Conservation (phyloP, 495 filamentous ascomycete species). For the Trichoderma parareesei region DNA sequence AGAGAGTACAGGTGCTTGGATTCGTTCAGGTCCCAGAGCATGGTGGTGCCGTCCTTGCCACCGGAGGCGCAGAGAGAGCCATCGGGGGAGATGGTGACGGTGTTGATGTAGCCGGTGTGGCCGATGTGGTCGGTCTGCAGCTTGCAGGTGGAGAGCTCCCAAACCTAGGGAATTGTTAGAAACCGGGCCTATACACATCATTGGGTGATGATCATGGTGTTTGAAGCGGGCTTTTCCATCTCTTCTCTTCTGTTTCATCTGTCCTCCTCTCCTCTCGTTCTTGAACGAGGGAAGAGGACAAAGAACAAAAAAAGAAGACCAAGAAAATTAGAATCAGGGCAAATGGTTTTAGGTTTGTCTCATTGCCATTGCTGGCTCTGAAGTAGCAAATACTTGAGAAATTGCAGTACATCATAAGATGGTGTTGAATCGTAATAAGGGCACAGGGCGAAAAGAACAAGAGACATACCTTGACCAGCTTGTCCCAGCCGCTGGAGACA, state of each 20-base stretch:
- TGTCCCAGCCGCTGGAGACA: conserved; percentile 98
- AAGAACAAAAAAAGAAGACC: conserved; percentile 1
- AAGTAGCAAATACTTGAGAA: conserved; percentile 99
- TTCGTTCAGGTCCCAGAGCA: conserved; percentile 99
- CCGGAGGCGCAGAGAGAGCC: conserved; percentile 98
- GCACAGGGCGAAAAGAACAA: background rate
- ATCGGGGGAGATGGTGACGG: conserved; percentile 99
- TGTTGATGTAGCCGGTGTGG: conserved; percentile 99
- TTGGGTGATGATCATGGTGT: background rate
- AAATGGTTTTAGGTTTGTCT: conserved; percentile 60
- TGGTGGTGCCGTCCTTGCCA: conserved; percentile 99
- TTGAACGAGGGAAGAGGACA: too few species aligned
- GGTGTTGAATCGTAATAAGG: conserved; percentile 19
- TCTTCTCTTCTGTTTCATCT: background rate
- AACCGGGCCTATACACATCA: background rate
- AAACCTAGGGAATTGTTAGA: conserved; percentile 55
- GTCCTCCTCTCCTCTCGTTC: too few species aligned
- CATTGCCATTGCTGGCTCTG: conserved; percentile 91
- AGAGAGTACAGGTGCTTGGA: conserved; percentile 99
- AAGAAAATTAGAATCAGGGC: conserved; percentile 18
- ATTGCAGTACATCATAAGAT: conserved; percentile 77
- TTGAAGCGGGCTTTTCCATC: background rate
- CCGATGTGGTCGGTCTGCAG: conserved; percentile 99
- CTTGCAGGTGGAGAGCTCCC: conserved; percentile 98
- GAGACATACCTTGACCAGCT: conserved; percentile 93